phyloP scores from a whole-genome alignment of 495 filamentous ascomycete genomes.

The Talaromyces wortmannii region DNA sequence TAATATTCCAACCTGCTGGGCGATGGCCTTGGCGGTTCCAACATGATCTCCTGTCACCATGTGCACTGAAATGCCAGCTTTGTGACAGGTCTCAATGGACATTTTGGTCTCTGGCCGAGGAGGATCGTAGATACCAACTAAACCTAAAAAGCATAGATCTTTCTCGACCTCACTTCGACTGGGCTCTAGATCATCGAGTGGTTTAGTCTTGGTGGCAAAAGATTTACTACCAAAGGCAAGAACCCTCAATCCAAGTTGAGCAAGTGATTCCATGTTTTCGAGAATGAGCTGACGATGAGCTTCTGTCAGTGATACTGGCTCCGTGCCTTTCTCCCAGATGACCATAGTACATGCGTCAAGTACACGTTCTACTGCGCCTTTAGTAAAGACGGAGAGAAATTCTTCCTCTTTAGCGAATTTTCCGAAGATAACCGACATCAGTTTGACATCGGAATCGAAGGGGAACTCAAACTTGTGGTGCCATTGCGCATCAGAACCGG shows the following conservation, averaged over 20 bases:
- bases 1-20: constrained; percentile 68
- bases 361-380: constrained; percentile 76
- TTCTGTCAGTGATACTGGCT: constrained; percentile 35
- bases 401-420: constrained; percentile 19
- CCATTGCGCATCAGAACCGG: constrained; percentile 48
- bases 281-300: constrained; percentile 73
- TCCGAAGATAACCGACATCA: constrained; percentile 59
- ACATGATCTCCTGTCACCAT: constrained; percentile 80
- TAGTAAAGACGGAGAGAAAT: constrained; percentile 52
- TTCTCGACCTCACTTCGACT: constrained; percentile 40
- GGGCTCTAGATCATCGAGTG: constrained; percentile 25
- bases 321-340: constrained; percentile 30
- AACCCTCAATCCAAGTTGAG: constrained; percentile 58
- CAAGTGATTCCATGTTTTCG: constrained; percentile 57
- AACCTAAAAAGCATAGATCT: constrained; percentile 55
- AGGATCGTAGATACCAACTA: constrained; percentile 71
- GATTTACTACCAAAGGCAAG: constrained; percentile 57
- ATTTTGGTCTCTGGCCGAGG: constrained; percentile 62
- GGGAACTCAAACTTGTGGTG: constrained; percentile 53
- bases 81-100: constrained; percentile 56
- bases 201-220: constrained; percentile 54
- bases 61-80: constrained; percentile 69
- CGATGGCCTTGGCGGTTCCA: constrained; percentile 69
- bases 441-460: constrained; percentile 64
- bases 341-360: constrained; percentile 59